Evolutionary conservation across 192 early-diverging fungal species (phyloP), one percentile per base, ranked within the genome.

Genomic region (Gaertneriomyces sp.): DNA sequence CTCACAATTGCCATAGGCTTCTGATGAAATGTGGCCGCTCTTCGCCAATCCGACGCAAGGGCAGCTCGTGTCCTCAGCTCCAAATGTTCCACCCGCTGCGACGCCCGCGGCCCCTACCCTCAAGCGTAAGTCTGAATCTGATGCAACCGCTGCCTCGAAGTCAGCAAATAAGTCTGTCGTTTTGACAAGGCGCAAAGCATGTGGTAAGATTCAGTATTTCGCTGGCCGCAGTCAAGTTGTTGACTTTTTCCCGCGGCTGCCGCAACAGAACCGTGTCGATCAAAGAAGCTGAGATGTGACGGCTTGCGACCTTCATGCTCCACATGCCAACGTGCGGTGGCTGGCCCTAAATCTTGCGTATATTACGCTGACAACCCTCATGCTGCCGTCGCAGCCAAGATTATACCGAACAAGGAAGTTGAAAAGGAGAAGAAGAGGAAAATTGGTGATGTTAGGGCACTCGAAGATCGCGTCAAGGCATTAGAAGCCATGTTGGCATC

Each of bases 401-500:
- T 40, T 42, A 7, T 19, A 0, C 9, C 61, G 14, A 61, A 7
- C 6, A 47, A n/a, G 11, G 42, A 46, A 58, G 50, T 19, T 10
- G 10, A 10, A 10, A 46, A 62, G 16, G 53, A 55, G 43, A 69
- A 61, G 65, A 19, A 47, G 14, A 6, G 51, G 3, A 42, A 53
- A 38, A n/a, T 9, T 41, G 60, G 42, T 4, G 68, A 69, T 17
- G 53, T 69, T 33, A 61, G 62, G 43, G 68, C 60, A 39, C 41
- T 69, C 5, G 68, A 61, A 42, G 68, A 69, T 44, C n/a, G 68
- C 14, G 53, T 69, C 17, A 62, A 62, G 10, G 68, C 68, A 8
- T 45, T 69, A 39, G 68, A 69, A 46, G 68, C 68, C 7, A 53
- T 62, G 60, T 45, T 69, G 12, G 68, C 60, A 12, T 19, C 59